Conservation (phyloP, 768 basidiomycete species). For the Myochromella boudieri region DNA sequence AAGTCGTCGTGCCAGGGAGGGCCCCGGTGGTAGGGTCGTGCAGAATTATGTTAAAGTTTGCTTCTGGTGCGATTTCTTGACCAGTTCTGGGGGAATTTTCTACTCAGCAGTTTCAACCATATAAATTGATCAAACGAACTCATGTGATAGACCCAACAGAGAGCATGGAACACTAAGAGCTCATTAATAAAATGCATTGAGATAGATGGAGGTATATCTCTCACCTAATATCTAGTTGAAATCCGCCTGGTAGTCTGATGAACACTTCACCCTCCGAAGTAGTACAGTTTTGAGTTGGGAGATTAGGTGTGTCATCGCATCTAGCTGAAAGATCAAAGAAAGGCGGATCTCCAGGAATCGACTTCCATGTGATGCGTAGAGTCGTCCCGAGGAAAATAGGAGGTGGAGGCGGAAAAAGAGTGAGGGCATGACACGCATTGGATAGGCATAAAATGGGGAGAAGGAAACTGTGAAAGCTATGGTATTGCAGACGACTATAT, state of each 20-base stretch:
- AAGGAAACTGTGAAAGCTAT: too few species aligned
- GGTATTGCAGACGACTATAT: not conserved
- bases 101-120: too few species aligned
- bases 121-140: too few species aligned
- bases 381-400: slow-evolving; percentile 7
- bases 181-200: not conserved
- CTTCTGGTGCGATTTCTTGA: not conserved
- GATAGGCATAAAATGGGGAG: too few species aligned
- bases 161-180: not conserved
- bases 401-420: slow-evolving; percentile 1
- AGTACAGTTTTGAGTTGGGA: not conserved
- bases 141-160: not conserved
- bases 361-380: not conserved
- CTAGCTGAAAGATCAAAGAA: not conserved
- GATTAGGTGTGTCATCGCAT: not conserved
- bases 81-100: not conserved
- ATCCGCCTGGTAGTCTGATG: not conserved
- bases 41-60: not conserved
- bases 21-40: not conserved
- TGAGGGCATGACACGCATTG: not conserved
- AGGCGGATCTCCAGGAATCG: not conserved
- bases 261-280: not conserved
- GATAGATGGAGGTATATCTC: not conserved
- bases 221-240: slow-evolving; percentile 3
- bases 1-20: not conserved